These are phyloP conservation scores for Penicillium daleae DNA, from an alignment of 495 filamentous ascomycete genomes.

Conservation along the genomic window DNA sequence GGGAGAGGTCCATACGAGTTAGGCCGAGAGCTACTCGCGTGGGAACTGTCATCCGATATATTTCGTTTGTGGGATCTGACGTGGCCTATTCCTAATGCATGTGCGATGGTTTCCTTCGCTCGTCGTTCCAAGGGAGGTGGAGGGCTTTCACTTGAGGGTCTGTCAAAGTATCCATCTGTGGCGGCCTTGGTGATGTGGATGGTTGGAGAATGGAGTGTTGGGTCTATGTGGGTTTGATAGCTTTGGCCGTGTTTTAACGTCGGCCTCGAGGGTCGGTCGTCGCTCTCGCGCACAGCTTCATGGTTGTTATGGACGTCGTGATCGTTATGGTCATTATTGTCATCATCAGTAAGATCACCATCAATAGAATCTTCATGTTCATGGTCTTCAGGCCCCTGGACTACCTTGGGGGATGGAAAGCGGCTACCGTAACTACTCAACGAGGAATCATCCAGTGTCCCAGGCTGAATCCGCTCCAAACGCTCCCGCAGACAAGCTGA, in stretches of 20 bases:
- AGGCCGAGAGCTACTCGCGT: slow-evolving; percentile 24
- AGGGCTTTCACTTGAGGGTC: slow-evolving; percentile 26
- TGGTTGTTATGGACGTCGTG: slow-evolving; percentile 11
- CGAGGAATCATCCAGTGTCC: slow-evolving; percentile 37
- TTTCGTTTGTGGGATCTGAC: slow-evolving; percentile 21
- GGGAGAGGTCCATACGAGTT: slow-evolving; percentile 21
- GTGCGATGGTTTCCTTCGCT: slow-evolving; percentile 10
- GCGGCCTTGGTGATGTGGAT: slow-evolving; percentile 41
- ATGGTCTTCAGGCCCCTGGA: slow-evolving; percentile 12
- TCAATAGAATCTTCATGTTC: slow-evolving; percentile 9
- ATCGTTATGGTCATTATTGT: slow-evolving; percentile 11
- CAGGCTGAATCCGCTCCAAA: slow-evolving; percentile 30
- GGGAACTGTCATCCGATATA: slow-evolving; percentile 26
- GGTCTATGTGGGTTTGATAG: slow-evolving; percentile 17
- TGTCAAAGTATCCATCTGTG: slow-evolving; percentile 31
- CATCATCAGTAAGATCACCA: not conserved
- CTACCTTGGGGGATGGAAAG: slow-evolving; percentile 28
- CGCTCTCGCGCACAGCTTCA: slow-evolving; percentile 7
- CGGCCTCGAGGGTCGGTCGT: slow-evolving; percentile 24
- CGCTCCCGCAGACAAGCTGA: slow-evolving; percentile 37
- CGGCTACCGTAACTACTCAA: slow-evolving; percentile 41
- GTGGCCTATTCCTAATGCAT: slow-evolving; percentile 18
- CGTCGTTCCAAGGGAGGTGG: slow-evolving; percentile 18
- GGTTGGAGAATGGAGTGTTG: slow-evolving; percentile 28
- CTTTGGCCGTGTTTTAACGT: slow-evolving; percentile 32